A percentile compares a stretch with the other conserved stretches of the same genome.
These are phyloP conservation scores for Paraconiothyrium sp. DNA, from an alignment of 2,329 filamentous ascomycete genomes.

Conservation along the genomic window DNA sequence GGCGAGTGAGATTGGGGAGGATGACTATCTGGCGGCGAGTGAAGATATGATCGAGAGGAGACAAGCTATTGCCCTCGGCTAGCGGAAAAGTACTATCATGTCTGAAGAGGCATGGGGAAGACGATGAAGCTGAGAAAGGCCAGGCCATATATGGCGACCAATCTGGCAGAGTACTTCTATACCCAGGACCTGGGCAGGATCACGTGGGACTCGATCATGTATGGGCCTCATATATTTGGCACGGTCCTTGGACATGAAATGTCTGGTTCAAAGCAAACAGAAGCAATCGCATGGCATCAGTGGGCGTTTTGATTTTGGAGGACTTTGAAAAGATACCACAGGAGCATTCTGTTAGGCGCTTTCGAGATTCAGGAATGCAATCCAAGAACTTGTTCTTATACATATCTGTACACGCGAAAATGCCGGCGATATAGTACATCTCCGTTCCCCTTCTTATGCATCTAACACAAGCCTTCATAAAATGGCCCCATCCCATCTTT, in stretches of 20 bases:
- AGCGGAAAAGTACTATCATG: not conserved
- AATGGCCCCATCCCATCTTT: not conserved
- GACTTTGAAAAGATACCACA: slow-evolving; percentile 24
- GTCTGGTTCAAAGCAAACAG: too few relatives aligned
- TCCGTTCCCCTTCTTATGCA: slow-evolving; percentile 15
- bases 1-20: slow-evolving; percentile 84
- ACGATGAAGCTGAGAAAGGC: not conserved
- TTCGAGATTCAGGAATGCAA: slow-evolving; percentile 22
- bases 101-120: not conserved
- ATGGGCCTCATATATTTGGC: too few relatives aligned
- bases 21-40: slow-evolving; percentile 78
- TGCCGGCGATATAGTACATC: slow-evolving; percentile 49
- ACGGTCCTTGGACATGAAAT: too few relatives aligned
- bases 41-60: slow-evolving; percentile 74
- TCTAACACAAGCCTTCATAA: not conserved
- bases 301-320: slow-evolving; percentile 32
- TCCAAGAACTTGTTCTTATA: slow-evolving; percentile 33
- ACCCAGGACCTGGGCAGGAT: too few relatives aligned
- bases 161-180: too few relatives aligned
- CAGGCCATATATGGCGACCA: not conserved
- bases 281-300: slow-evolving; percentile 23
- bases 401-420: slow-evolving; percentile 49
- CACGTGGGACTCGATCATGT: too few relatives aligned
- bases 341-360: slow-evolving; percentile 22
- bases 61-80: slow-evolving; percentile 56